Evolutionary conservation across 2,329 filamentous ascomycete genomes (phyloP), one percentile per base, ranked within the genome.

Genomic region (Mycosphaerella sp.): DNA sequence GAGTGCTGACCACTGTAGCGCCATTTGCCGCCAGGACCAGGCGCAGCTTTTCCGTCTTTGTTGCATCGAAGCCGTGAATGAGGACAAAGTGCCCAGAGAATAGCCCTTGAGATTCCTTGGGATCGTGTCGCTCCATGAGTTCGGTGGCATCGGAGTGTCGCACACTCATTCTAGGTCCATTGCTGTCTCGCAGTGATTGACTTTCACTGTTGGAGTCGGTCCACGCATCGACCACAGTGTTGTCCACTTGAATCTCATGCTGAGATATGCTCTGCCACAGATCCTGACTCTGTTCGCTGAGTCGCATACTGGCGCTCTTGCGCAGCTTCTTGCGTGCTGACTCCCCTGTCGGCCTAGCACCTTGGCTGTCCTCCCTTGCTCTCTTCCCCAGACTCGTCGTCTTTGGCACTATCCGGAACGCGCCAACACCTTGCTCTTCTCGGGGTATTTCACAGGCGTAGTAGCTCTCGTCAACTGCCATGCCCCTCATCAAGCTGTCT

Each of bases 251-350:
- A 10, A 56, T 56, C 11, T 69, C 69, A 7, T 65, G 64, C 49
- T 67, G 69, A 34, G 93, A 80, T 55, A 98, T 95, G 64, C 95
- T 89, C 4, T 86, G 86, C 92, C 92, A 97, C n/a, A 97, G 79
- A 29, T 82, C 84, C 63, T 91, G 84, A 61, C 84, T 86, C 65
- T 96, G 90, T 47, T 79, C 86, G 54, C 80, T 84, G 32, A 97
- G 75, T 68, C 89, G 92, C 66, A 86, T 84, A 70, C 91, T 96
- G 21, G 91, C 87, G 5, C 88, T 90, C 64, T 91, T 86, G 61
- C 93, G 83, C 61, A 98, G 73, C 73, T 96, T 97, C 61, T 90
- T 81, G 58, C 82, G 82, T 4, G 86, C 83, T 32, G 17, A 23
- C 10, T 51, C 48, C 11, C 34, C 48, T 14, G 29, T 40, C n/a